Evolutionary conservation across 176 grass and related monocot genomes (phyloP).

Genomic region (Neostapfia colusana): DNA sequence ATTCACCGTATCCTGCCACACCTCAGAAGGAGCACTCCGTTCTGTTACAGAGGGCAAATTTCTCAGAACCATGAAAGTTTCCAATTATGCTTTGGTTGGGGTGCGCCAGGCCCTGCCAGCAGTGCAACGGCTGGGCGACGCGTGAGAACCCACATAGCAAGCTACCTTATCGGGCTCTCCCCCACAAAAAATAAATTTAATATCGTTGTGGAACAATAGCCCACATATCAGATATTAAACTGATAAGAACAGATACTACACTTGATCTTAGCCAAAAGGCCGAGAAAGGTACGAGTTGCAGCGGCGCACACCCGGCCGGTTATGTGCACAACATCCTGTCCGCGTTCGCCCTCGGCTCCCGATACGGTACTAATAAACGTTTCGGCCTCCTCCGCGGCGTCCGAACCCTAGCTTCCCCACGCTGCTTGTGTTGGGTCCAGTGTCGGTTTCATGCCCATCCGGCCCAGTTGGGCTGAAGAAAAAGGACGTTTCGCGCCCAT

Average conservation of each 20-base stretch:
- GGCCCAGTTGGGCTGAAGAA: too few relatives aligned
- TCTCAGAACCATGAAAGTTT: too few relatives aligned
- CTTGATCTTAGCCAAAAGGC: constrained; percentile 73
- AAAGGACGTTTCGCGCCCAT: too few relatives aligned
- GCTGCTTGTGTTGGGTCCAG: too few relatives aligned
- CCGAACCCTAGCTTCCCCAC: too few relatives aligned
- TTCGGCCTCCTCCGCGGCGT: too few relatives aligned
- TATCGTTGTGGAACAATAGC: neutral
- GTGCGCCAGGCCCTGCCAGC: neutral
- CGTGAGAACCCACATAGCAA: neutral
- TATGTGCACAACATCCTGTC: neutral
- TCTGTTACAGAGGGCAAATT: too few relatives aligned
- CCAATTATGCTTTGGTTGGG: neutral
- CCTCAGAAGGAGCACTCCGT: too few relatives aligned
- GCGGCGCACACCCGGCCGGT: neutral
- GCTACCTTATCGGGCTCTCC: neutral
- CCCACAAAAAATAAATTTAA: constrained; percentile 29
- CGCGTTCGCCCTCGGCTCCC: neutral
- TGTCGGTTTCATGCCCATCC: too few relatives aligned
- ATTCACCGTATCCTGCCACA: too few relatives aligned
- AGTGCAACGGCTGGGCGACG: neutral
- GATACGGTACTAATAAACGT: neutral
- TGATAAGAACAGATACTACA: constrained; percentile 83
- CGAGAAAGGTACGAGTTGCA: constrained; percentile 57
- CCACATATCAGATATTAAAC: constrained; percentile 74